Conservation (phyloP, 768 basidiomycete species). For the Calocybe indica region DNA sequence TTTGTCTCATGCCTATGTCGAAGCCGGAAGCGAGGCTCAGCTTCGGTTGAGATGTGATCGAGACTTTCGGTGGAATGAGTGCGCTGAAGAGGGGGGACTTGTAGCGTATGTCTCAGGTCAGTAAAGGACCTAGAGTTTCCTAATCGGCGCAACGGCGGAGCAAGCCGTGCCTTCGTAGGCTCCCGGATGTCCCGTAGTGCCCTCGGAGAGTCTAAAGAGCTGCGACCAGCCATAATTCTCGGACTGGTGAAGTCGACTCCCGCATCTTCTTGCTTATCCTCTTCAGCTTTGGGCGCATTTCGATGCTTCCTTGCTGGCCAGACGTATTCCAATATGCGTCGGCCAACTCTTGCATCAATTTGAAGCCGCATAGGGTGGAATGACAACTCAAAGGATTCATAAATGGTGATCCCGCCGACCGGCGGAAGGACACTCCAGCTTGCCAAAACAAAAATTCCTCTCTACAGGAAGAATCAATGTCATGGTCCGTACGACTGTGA, state of each 20-base stretch:
- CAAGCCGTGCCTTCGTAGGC: conserved; percentile 12
- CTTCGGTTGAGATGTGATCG: no score
- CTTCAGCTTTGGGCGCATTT: conserved; percentile 14
- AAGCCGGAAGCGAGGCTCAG: conserved; percentile 3
- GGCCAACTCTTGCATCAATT: conserved; percentile 78
- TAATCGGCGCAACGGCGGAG: conserved; percentile 44
- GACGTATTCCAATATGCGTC: conserved; percentile 81
- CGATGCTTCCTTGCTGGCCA: conserved; percentile 63
- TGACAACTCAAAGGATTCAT: conserved; percentile 73
- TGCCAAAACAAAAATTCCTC: conserved; percentile 66
- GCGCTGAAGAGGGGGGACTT: conserved; percentile 8
- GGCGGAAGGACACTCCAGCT: conserved; percentile 84
- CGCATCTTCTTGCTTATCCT: conserved; percentile 14
- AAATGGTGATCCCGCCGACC: conserved; percentile 90
- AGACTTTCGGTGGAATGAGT: no score
- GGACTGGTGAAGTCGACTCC: conserved; percentile 2
- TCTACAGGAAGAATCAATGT: conserved; percentile 29
- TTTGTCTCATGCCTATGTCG: conserved; percentile 9
- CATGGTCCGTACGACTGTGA: neutral
- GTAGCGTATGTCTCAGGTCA: conserved; percentile 41
- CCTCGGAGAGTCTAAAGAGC: conserved; percentile 49
- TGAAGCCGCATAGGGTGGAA: conserved; percentile 86
- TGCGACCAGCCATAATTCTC: conserved; percentile 16
- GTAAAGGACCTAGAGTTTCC: conserved; percentile 66
- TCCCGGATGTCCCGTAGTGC: conserved; percentile 18